Conservation (phyloP, 192 early-diverging fungal species). For the Podochytrium sp. region DNA sequence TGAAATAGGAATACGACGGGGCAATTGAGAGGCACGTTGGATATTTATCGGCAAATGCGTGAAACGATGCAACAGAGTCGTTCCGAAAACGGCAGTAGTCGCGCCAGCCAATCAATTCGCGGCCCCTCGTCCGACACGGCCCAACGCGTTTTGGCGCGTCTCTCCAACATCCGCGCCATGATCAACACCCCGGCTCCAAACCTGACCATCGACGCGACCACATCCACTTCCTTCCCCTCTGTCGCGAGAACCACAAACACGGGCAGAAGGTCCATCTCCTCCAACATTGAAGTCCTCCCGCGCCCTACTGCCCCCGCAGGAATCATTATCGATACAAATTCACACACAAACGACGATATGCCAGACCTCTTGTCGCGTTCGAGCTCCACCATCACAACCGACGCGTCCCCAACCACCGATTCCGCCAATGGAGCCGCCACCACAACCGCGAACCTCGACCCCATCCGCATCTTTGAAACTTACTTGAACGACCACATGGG, state of each 20-base stretch:
- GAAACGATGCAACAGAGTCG: too few species aligned
- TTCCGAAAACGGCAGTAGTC: too few species aligned
- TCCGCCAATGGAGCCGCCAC: not conserved
- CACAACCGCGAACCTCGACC: not conserved
- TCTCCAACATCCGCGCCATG: not conserved
- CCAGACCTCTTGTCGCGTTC: not conserved
- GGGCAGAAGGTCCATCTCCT: not conserved
- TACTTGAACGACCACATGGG: conserved; percentile 13
- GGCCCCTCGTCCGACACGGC: not conserved
- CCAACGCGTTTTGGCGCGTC: not conserved
- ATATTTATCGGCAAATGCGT: too few species aligned
- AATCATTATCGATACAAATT: too few species aligned
- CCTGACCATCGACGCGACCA: too few species aligned
- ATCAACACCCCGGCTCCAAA: too few species aligned
- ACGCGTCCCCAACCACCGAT: not conserved
- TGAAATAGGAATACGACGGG: too few species aligned
- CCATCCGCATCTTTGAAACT: not conserved
- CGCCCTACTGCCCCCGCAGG: too few species aligned
- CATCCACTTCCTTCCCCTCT: not conserved
- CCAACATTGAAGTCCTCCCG: too few species aligned
- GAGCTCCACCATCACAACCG: not conserved
- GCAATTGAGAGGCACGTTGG: not conserved
- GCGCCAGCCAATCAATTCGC: too few species aligned
- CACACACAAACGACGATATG: not conserved
- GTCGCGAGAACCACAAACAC: not conserved